Conservation (phyloP, 331 rosid species). For the Ulmus americana region DNA sequence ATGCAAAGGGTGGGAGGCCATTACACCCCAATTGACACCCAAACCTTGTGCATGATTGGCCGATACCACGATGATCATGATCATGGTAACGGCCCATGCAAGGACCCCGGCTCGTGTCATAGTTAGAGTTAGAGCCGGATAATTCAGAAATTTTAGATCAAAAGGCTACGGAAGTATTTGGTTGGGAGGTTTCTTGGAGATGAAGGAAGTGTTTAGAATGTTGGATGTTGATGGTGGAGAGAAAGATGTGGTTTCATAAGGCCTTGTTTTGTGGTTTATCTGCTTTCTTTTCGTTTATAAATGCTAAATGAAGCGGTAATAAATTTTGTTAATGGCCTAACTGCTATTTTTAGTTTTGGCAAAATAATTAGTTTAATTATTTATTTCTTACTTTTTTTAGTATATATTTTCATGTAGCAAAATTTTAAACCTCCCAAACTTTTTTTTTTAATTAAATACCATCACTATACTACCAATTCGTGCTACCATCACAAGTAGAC, state of each 20-base stretch:
- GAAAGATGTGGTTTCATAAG: neutral
- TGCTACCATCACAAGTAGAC: no score
- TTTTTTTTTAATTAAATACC: no score
- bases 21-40: constrained; percentile 69
- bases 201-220: neutral
- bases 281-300: no score
- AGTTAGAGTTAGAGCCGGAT: constrained; percentile 10
- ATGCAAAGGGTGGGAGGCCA: constrained; percentile 45
- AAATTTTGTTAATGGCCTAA: neutral
- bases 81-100: constrained; percentile 16
- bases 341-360: neutral
- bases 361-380: no score
- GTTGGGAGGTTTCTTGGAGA: neutral
- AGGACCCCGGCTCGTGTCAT: constrained; percentile 32
- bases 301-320: neutral
- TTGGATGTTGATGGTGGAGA: neutral
- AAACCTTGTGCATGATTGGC: constrained; percentile 17
- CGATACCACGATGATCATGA: constrained; percentile 19
- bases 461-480: no score
- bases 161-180: neutral
- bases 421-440: no score
- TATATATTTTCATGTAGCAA: no score
- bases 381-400: no score
- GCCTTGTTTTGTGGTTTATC: neutral
- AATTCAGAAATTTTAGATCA: neutral